Evolutionary conservation across 2,329 filamentous ascomycete genomes (phyloP), one percentile per base, ranked within the genome.

Genomic region (Dactylella cylindrospora): DNA sequence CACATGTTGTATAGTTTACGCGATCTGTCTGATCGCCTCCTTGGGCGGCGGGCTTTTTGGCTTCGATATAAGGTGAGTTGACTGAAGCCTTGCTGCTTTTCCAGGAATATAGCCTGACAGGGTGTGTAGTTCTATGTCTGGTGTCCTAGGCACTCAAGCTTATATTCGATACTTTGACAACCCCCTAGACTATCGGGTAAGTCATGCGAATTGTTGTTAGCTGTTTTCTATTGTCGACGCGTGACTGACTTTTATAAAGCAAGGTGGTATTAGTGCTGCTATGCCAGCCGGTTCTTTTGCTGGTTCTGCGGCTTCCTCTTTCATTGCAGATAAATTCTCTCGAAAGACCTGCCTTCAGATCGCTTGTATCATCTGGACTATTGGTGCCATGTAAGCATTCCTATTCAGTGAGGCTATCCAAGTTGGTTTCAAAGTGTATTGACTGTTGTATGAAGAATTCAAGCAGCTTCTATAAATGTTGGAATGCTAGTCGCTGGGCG

Each of bases 121-220:
- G n/a, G n/a, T n/a, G n/a, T 51, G 12, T 20, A 52, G 47, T 13
- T 52, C 83, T 35, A 88, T 89, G 84, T 83, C 80, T 29, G 81
- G 80, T 38, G 80, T 83, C 19, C 76, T 89, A 29, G 82, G 82
- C 23, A 86, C 83, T 0, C 73, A 82, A 53, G 79, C 83, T 39
- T 90, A 90, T 71, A 82, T 82, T 67, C 82, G 80, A 68, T 89
- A 86, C 72, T 89, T 89, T 74, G 76, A 82, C 67, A 79, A 87
- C 50, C 79, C 79, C 12, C 50, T 66, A 26, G 67, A 44, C 5
- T 54, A 46, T 13, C 65, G 29, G 45, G 66, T 68, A 52, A 15
- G 60, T 13, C 8, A 38, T 6, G 3, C 15, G 6, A 7, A 3
- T 20, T 20, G 22, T 44, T 31, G 5, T 25, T 44, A 25, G 29